A percentile compares a stretch with the other conserved stretches of the same genome.
These are phyloP conservation scores for Ailanthus altissimus DNA, from an alignment of 345 rosid genomes.

Conservation along the genomic window DNA sequence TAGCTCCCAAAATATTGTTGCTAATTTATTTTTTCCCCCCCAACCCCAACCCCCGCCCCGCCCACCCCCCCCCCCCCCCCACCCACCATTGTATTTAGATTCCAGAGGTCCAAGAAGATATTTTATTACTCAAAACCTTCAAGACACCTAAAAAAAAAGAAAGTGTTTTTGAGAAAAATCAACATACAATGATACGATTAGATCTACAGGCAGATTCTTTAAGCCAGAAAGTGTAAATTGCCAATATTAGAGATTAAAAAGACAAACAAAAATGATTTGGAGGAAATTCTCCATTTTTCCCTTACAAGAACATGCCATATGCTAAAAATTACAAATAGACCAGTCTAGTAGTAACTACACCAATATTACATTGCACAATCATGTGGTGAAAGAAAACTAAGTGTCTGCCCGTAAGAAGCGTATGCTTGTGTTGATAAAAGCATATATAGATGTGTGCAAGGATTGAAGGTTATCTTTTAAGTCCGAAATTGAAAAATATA, in stretches of 20 bases:
- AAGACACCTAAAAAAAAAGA: neutral
- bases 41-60: no score
- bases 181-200: neutral
- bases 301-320: neutral
- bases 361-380: neutral
- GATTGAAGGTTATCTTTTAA: neutral
- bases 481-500: constrained; percentile 6
- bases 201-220: neutral
- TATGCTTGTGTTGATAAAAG: neutral
- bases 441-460: neutral
- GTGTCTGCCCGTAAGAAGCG: neutral
- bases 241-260: neutral
- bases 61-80: no score
- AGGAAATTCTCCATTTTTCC: neutral
- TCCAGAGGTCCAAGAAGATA: neutral
- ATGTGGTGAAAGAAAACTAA: neutral
- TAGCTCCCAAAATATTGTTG: neutral
- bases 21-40: neutral
- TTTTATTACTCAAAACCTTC: neutral
- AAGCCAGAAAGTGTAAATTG: neutral
- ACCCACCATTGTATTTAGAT: neutral
- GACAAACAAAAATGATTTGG: neutral
- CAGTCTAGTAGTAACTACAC: neutral
- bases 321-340: neutral
- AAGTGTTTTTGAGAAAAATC: neutral